These are phyloP conservation scores for Eleusine coracana DNA, from an alignment of 176 grass and related monocot genomes.

Conservation along the genomic window DNA sequence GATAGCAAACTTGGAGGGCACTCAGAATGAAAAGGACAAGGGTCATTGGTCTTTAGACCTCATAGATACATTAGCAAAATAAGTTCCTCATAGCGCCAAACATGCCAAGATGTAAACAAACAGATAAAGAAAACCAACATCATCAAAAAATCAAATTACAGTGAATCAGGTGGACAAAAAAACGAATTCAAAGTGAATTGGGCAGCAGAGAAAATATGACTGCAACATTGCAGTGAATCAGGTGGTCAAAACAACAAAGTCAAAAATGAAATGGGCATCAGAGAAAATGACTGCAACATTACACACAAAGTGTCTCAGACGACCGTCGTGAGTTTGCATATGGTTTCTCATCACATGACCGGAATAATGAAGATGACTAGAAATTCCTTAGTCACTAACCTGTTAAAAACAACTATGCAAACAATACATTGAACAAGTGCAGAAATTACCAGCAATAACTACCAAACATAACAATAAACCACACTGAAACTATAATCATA, in stretches of 20 bases:
- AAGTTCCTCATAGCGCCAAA: slow-evolving; percentile 47
- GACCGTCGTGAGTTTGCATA: slow-evolving; percentile 64
- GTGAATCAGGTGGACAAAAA: neutral
- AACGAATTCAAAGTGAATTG: neutral
- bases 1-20: neutral
- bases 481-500: neutral
- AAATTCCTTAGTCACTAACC: neutral
- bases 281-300: slow-evolving; percentile 68
- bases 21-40: slow-evolving; percentile 85
- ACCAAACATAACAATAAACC: neutral
- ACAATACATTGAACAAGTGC: too few relatives aligned
- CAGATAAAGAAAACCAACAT: neutral
- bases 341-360: slow-evolving; percentile 66
- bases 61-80: slow-evolving; percentile 54
- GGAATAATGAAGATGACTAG: slow-evolving; percentile 16
- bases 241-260: neutral
- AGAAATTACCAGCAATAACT: too few relatives aligned
- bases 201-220: slow-evolving; percentile 66
- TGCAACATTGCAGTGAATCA: slow-evolving; percentile 51
- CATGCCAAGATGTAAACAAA: neutral
- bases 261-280: slow-evolving; percentile 43
- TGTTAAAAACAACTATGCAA: neutral
- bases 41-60: slow-evolving; percentile 43
- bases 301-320: slow-evolving; percentile 70
- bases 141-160: slow-evolving; percentile 18